A percentile compares a stretch with the other conserved stretches of the same genome.
These are phyloP conservation scores for Linnemannia exigua DNA, from an alignment of 192 early-diverging fungal genomes.

Conservation along the genomic window DNA sequence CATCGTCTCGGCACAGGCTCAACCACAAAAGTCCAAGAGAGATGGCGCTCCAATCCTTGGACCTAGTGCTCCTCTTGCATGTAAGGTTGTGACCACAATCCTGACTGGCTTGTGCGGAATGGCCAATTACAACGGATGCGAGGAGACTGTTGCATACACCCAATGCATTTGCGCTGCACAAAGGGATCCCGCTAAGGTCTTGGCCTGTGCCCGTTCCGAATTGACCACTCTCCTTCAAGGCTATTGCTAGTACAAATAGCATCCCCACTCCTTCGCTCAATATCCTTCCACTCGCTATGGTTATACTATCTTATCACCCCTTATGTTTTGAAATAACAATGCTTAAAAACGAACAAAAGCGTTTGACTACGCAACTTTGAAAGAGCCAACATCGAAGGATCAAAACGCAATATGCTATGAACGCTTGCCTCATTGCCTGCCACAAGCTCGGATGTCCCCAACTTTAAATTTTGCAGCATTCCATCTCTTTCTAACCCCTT, in stretches of 20 bases:
- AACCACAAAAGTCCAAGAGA: not conserved
- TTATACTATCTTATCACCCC: too few relatives aligned
- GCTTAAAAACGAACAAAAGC: too few relatives aligned
- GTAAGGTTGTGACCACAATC: slow-evolving; percentile 2
- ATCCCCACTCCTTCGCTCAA: not conserved
- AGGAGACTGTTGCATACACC: slow-evolving; percentile 2
- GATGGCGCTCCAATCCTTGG: slow-evolving; percentile 6
- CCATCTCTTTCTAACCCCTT: too few relatives aligned
- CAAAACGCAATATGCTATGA: too few relatives aligned
- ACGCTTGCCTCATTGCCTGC: too few relatives aligned
- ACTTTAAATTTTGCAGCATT: too few relatives aligned
- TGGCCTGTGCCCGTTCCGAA: not conserved
- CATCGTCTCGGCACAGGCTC: not conserved
- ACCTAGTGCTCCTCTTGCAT: not conserved
- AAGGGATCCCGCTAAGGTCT: not conserved
- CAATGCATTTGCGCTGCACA: slow-evolving; percentile 10
- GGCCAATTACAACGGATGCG: slow-evolving; percentile 17
- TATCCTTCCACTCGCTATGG: too few relatives aligned
- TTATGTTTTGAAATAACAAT: too few relatives aligned
- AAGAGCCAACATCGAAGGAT: too few relatives aligned
- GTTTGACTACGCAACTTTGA: too few relatives aligned
- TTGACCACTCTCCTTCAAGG: not conserved
- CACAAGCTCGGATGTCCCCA: too few relatives aligned
- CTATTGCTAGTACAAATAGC: not conserved
- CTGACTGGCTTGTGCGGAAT: slow-evolving; percentile 4